Base-by-base conservation (phyloP, 495 filamentous ascomycete species). In the Aspergillus panamensis region DNA sequence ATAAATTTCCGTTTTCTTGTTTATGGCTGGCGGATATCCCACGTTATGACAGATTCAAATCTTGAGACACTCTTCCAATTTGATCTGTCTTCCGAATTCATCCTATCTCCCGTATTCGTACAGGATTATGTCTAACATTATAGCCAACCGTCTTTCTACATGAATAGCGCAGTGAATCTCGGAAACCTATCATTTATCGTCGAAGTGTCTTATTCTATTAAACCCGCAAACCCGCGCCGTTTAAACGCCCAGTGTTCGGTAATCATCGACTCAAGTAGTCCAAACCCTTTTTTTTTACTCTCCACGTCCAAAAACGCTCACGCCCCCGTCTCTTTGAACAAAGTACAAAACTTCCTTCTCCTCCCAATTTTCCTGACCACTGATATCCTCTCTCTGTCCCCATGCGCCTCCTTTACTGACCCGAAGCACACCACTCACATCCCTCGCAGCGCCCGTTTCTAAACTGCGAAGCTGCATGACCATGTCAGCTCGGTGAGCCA, bases 371-470 rank as follows among this genome's bases (percentile, higher is more conserved):
- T 58, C 61, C 14, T 72, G 64, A n/a, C 57, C 69, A 16, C 61
- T 69, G 6, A 40, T 73, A 12, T 76, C 67, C 6, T 51, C 58
- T 17, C 62, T 59, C 20, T 67, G 69, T 32, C 64, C 72, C 62
- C 67, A 75, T 25, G 74, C 79, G 51, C 76, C 79, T 6, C 85
- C 84, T 20, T 74, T 77, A 8, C 87, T 91, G 51, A 95, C 81
- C 62, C 93, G 81, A 53, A 96, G 60, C 35, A 96, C 89, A 8
- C 94, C 93, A 75, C 89, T 96, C 21, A 97, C 89, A 77, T 97
- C 93, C 69, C 80, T 87, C 51, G 93, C 94, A 14, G 84, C 80
- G 1, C 93, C 93, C 0, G 90, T 96, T 63, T 92, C 90, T 57
- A 97, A 71, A 58, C 82, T 78, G 45, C 91, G 79, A 29, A 92